A percentile compares a stretch with the other conserved stretches of the same genome.
Conservation (phyloP, 2,329 filamentous ascomycete genomes). For the Trichoderma aggressivum region DNA sequence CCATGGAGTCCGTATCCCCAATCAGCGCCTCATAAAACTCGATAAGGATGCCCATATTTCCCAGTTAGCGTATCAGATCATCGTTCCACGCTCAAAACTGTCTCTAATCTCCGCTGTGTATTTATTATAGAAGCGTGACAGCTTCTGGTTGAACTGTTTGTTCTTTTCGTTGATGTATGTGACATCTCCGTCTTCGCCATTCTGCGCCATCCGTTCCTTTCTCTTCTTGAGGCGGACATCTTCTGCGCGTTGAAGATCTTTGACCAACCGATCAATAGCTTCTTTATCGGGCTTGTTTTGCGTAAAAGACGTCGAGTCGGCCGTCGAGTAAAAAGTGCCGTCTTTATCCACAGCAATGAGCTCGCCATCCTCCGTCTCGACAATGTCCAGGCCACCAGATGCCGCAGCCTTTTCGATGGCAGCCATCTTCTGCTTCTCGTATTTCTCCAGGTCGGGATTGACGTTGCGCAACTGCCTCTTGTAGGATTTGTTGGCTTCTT, state of each 20-base stretch:
- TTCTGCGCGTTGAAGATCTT: slow-evolving; percentile 83
- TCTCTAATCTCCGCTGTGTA: slow-evolving; percentile 97
- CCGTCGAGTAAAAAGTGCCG: slow-evolving; percentile 85
- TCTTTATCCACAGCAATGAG: slow-evolving; percentile 90
- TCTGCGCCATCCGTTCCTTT: slow-evolving; percentile 70
- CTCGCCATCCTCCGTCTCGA: slow-evolving; percentile 93
- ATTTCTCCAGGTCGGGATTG: slow-evolving; percentile 73
- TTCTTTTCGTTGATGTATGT: slow-evolving; percentile 99
- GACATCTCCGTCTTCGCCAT: slow-evolving; percentile 84
- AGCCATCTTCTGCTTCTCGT: slow-evolving; percentile 80
- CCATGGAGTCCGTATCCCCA: neutral
- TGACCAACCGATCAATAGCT: slow-evolving; percentile 82
- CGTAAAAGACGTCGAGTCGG: slow-evolving; percentile 75
- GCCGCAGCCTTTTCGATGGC: slow-evolving; percentile 82
- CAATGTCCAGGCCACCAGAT: slow-evolving; percentile 81
- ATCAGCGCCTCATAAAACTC: neutral
- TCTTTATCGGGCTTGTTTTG: slow-evolving; percentile 85
- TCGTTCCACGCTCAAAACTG: slow-evolving; percentile 94
- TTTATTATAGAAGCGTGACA: slow-evolving; percentile 95
- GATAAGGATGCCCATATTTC: neutral
- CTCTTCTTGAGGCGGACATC: slow-evolving; percentile 82
- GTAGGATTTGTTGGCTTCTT: slow-evolving; percentile 89
- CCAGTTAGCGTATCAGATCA: slow-evolving; percentile 58
- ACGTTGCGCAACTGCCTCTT: slow-evolving; percentile 82
- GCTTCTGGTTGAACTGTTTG: slow-evolving; percentile 99